Conservation (phyloP, 2,329 filamentous ascomycete genomes). For the Cryphonectria naterciae region DNA sequence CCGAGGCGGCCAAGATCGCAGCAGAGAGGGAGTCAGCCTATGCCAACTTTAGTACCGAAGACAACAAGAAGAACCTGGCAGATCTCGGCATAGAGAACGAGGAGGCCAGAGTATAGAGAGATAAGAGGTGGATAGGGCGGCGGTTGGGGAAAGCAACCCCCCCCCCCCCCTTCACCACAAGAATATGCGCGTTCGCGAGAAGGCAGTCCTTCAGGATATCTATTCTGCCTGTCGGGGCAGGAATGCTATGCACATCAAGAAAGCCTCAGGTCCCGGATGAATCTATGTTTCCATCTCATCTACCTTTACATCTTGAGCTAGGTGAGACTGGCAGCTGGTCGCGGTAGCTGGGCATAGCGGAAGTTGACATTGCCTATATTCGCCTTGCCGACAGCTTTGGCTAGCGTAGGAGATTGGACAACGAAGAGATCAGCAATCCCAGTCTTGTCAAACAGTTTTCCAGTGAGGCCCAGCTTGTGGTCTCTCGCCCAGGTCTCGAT, state of each 20-base stretch:
- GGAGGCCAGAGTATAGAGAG: background rate
- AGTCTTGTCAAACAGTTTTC: constrained; percentile 69
- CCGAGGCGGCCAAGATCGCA: constrained; percentile 49
- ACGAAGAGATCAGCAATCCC: constrained; percentile 76
- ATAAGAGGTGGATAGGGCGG: background rate
- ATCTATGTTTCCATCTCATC: background rate
- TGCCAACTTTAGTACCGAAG: constrained; percentile 46
- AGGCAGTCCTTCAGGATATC: background rate
- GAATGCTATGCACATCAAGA: background rate
- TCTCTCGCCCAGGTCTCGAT: constrained; percentile 93
- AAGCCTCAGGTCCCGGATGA: background rate
- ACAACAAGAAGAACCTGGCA: constrained; percentile 37
- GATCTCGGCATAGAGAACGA: constrained; percentile 26
- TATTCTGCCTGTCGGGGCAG: background rate
- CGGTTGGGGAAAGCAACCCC: background rate
- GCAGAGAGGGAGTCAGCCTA: constrained; percentile 47
- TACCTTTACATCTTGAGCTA: background rate
- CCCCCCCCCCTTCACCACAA: background rate
- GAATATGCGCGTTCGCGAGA: background rate
- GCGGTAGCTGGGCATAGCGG: constrained; percentile 11
- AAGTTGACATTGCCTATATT: constrained; percentile 35
- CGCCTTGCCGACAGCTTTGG: constrained; percentile 46
- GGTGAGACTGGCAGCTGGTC: background rate
- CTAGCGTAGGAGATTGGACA: constrained; percentile 77
- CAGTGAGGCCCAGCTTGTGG: constrained; percentile 80